These are phyloP conservation scores for Rosa persica DNA, from an alignment of 306 rosid species.

Conservation along the genomic window DNA sequence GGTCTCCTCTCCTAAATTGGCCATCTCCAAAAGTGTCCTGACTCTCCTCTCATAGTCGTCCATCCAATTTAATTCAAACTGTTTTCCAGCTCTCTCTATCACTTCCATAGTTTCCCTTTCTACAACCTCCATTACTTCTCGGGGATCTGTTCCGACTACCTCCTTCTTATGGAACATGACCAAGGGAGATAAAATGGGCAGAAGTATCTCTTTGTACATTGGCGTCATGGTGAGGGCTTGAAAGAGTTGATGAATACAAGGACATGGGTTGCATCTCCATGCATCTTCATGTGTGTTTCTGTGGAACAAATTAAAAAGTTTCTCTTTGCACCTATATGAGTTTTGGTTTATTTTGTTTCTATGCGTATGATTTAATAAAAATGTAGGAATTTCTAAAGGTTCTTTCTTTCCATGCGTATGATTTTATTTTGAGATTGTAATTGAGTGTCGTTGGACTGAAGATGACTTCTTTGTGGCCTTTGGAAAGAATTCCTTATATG, in stretches of 20 bases:
- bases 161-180: too few relatives aligned
- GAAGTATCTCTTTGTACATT: too few relatives aligned
- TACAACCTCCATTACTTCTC: not conserved
- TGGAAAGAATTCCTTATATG: too few relatives aligned
- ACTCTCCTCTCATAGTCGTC: not conserved
- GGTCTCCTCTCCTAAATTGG: not conserved
- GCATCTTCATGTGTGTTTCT: not conserved
- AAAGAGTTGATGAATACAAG: too few relatives aligned
- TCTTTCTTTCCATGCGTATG: not conserved
- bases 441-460: not conserved
- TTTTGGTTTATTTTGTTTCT: not conserved
- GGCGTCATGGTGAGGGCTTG: too few relatives aligned
- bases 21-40: too few relatives aligned
- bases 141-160: too few relatives aligned
- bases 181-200: too few relatives aligned
- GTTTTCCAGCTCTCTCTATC: not conserved
- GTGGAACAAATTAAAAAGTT: not conserved
- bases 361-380: too few relatives aligned
- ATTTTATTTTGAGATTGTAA: not conserved
- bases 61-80: not conserved
- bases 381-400: not conserved
- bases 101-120: not conserved
- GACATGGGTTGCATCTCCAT: too few relatives aligned
- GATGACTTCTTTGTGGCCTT: not conserved
- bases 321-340: too few relatives aligned